Percentiles rank a stretch among this genome's conserved stretches.
Conservation (phyloP, 768 basidiomycete genomes). For the Boletus subparvulus region DNA sequence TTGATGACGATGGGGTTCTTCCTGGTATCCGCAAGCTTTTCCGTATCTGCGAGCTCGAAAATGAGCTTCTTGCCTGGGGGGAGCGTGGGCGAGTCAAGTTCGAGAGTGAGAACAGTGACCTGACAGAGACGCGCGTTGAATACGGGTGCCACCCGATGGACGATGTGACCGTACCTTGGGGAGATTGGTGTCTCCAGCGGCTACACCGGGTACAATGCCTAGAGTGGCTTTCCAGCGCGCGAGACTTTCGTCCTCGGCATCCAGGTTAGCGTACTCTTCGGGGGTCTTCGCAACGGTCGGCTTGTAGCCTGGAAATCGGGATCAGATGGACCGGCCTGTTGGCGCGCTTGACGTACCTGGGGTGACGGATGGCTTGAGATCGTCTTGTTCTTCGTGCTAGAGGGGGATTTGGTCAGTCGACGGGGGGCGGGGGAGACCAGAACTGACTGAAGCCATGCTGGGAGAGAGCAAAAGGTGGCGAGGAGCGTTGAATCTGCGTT, state of each 20-base stretch:
- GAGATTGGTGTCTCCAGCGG: constrained; percentile 39
- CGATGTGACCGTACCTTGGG: constrained; percentile 57
- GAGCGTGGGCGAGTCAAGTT: constrained; percentile 75
- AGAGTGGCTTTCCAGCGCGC: constrained; percentile 95
- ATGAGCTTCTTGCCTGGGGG: constrained; percentile 57
- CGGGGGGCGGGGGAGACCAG: not conserved
- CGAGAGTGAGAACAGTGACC: constrained; percentile 74
- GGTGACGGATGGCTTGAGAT: constrained; percentile 64
- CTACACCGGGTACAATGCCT: constrained; percentile 65
- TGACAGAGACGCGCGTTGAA: constrained; percentile 31
- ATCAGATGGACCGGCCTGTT: constrained; percentile 18
- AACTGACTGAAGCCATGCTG: constrained; percentile 56
- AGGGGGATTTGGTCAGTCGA: constrained; percentile 2
- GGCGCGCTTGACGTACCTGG: constrained; percentile 49
- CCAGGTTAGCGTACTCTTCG: constrained; percentile 83
- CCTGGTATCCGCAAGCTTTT: constrained; percentile 54
- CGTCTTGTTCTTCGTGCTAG: constrained; percentile 65
- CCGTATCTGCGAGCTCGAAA: constrained; percentile 60
- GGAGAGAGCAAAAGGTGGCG: constrained; percentile 13
- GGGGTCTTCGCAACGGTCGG: constrained; percentile 63
- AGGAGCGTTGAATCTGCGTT: constrained; percentile 18
- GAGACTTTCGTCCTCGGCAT: constrained; percentile 89
- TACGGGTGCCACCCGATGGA: constrained; percentile 19
- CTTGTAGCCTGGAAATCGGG: constrained; percentile 64
- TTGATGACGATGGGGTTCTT: constrained; percentile 79